Evolutionary conservation across 805 yeast genomes (phyloP), one percentile per base, ranked within the genome.

Genomic region (Myxozyma kluyveri): DNA sequence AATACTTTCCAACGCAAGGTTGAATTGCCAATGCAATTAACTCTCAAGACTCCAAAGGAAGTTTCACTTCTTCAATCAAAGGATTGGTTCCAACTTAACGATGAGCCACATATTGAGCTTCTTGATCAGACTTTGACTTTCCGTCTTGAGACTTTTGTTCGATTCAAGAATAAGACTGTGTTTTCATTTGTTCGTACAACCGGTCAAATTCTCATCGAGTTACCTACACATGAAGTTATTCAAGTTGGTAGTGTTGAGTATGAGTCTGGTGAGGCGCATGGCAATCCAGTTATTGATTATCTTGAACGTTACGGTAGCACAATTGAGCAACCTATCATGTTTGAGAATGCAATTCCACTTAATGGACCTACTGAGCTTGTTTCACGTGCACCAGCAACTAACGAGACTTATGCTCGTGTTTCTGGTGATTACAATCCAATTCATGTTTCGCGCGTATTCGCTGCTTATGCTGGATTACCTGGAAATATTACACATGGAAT

Each of bases 401-500:
- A 93, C 71, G 98, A 88, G 75, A 88, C 96, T 24, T 93, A 93
- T 68, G 99, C 96, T 59, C 86, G 82, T 68, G 97, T 93, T 39
- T 91, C 98, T 57, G 98, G 98, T 68, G 99, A 93, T 72, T 91
- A 80, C 82, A 93, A 93, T 72, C 99, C 99, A 57, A 93, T 93
- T 65, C 99, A 93, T 70, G 98, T 95, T 56, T 86, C 96, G 32
- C 84, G 96, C 68, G 93, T 88, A 46, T 93, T 93, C 72, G 90
- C 99, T 50, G 78, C 82, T 57, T 93, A 93, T 69, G 98, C 96
- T 41, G 82, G 82, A 66, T 78, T 93, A 67, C 96, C 96, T 54
- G 99, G 99, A 62, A 93, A 98, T 35, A 93, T 93, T 65, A 93
- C 99, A 33, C 99, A 95, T 67, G 99, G 99, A 69, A 95, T 93